Evolutionary conservation across 2,329 filamentous ascomycete genomes (phyloP).

Genomic region (Trematosphaeria pertusa): DNA sequence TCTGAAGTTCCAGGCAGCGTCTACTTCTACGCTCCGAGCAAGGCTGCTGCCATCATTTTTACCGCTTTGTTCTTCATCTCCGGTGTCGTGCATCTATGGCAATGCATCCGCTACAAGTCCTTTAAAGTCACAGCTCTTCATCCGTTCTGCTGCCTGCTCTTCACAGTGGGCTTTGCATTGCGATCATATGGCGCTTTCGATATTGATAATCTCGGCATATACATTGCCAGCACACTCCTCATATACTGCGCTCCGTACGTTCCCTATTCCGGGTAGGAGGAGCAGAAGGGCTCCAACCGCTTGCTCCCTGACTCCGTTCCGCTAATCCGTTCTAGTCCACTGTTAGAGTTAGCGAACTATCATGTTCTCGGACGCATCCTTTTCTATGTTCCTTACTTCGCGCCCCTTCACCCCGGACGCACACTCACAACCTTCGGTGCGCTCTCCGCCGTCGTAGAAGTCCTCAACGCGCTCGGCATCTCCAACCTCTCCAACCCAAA

Average conservation of each 20-base stretch:
- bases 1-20: slow-evolving; percentile 22
- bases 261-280: not conserved
- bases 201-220: slow-evolving; percentile 51
- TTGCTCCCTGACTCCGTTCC: slow-evolving; percentile 45
- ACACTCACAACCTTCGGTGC: slow-evolving; percentile 64
- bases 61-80: slow-evolving; percentile 53
- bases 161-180: slow-evolving; percentile 62
- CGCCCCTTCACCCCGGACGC: slow-evolving; percentile 62
- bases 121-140: slow-evolving; percentile 62
- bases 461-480: slow-evolving; percentile 59
- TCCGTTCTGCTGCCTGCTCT: slow-evolving; percentile 60
- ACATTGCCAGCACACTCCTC: slow-evolving; percentile 46
- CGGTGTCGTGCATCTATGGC: slow-evolving; percentile 56
- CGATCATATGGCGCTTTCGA: slow-evolving; percentile 60
- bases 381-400: slow-evolving; percentile 63
- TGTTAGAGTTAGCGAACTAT: slow-evolving; percentile 66
- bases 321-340: slow-evolving; percentile 50
- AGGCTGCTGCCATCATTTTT: slow-evolving; percentile 60
- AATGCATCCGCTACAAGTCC: slow-evolving; percentile 62
- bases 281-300: too few relatives aligned
- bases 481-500: slow-evolving; percentile 48
- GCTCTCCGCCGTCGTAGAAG: slow-evolving; percentile 58
- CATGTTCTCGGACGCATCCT: slow-evolving; percentile 64
- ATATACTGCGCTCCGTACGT: slow-evolving; percentile 44
- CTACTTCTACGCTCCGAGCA: slow-evolving; percentile 58